These are phyloP conservation scores for Podospora anserina DNA, from an alignment of 495 filamentous ascomycete species.

Conservation along the genomic window DNA sequence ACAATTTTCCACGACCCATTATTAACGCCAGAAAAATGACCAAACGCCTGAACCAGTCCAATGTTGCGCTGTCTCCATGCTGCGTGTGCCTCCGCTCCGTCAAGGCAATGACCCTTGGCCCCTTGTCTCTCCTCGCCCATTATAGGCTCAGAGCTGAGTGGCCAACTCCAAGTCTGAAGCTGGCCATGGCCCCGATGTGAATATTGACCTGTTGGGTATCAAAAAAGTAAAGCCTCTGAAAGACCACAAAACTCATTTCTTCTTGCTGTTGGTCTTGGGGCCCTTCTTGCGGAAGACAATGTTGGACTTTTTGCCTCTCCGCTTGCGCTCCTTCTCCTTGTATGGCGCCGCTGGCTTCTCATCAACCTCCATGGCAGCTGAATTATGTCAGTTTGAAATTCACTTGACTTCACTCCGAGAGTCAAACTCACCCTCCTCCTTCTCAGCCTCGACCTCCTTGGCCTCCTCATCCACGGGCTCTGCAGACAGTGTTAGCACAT, in stretches of 20 bases:
- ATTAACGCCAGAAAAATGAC: background rate
- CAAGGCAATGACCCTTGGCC: background rate
- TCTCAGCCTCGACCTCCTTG: slow-evolving; percentile 21
- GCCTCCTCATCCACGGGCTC: slow-evolving; percentile 19
- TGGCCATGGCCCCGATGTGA: background rate
- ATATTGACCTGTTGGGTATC: background rate
- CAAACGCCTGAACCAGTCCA: background rate
- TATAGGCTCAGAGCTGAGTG: background rate
- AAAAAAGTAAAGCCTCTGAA: background rate
- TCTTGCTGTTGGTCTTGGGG: slow-evolving; percentile 44
- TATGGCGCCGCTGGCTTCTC: slow-evolving; percentile 32
- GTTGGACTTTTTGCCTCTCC: slow-evolving; percentile 46
- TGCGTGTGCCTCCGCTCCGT: background rate
- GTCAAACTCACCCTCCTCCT: slow-evolving; percentile 38
- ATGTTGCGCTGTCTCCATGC: background rate
- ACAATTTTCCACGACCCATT: background rate
- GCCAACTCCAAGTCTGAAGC: background rate
- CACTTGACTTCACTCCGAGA: background rate
- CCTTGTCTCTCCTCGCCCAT: background rate
- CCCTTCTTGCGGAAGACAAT: slow-evolving; percentile 53
- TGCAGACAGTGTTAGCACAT: slow-evolving; percentile 6
- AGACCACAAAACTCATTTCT: slow-evolving; percentile 26
- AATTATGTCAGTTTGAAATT: slow-evolving; percentile 19
- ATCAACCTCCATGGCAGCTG: slow-evolving; percentile 50
- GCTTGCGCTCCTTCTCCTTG: slow-evolving; percentile 45